Base-by-base conservation (phyloP, 345 rosid species). In the Linum lewisii region DNA sequence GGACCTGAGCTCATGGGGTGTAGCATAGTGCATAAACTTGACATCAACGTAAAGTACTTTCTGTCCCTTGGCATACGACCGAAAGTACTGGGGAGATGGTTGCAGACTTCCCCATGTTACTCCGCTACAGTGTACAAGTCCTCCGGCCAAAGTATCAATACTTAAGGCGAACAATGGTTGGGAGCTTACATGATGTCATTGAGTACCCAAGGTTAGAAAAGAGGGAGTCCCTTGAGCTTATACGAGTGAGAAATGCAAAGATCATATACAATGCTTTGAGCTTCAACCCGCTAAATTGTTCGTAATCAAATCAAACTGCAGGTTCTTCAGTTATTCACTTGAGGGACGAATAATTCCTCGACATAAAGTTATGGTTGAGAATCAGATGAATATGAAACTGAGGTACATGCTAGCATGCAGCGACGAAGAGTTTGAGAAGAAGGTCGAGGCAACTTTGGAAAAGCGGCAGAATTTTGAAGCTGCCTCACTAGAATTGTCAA, bases 1-100 rank as follows among this genome's bases (percentile, higher is more conserved):
- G 96, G 80, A 51, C 97, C 98, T 4, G 90, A 90, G 75, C 89
- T 92, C 36, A 75, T 92, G 62, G 93, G 95, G 22, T 88, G 96
- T 78, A 88, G 82, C 71, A 86, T 88, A 64, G 81, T 44, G 57
- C 73, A 81, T 26, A 86, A 78, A 70, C 95, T 92, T 20, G 95
- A 88, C 32, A 77, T 82, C 51, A 83, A 80, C 64, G 75, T 88
- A 69, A 88, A 80, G 68, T 92, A 84, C 51, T 88, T 76, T 62
- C 55, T 83, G 34, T 92, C 96, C 2, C 84, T 92, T 7, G 95
- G 96, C 62, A 84, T 92, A 73, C 71, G 73, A 49, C 57, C 64
- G 53, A 72, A 60, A 58, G 84, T 79, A 49, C 64, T 92, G 55
- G 96, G 5, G 81, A 79, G 77, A 92, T 92, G 96, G 75, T 88